Conservation (phyloP, 1,284 basidiomycete genomes). For the Marasmius fiardii region DNA sequence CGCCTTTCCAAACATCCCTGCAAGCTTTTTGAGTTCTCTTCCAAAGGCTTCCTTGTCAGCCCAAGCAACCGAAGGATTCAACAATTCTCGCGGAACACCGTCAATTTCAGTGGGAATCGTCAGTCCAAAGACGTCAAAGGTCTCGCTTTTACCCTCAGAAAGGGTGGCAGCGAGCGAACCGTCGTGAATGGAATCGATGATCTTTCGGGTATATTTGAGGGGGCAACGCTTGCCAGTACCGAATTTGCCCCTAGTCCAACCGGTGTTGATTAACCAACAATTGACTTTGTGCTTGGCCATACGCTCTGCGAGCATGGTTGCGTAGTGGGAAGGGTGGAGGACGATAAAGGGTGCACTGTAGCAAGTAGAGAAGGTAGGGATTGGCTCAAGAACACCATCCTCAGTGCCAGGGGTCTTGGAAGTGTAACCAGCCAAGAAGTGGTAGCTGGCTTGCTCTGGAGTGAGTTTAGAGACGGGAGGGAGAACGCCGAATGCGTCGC, state of each 20-base stretch:
- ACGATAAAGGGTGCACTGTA: conserved; percentile 99
- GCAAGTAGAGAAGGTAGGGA: conserved; percentile 99
- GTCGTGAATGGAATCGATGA: conserved; percentile 96
- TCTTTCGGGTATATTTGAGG: conserved; percentile 92
- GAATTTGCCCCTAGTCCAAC: conserved; percentile 96
- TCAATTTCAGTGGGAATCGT: conserved; percentile 78
- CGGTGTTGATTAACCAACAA: conserved; percentile 99
- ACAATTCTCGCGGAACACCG: conserved; percentile 85
- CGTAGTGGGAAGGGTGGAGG: conserved; percentile 93
- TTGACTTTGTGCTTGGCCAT: conserved; percentile 91
- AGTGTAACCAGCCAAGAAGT: conserved; percentile 96
- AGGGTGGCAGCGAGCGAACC: conserved; percentile 88
- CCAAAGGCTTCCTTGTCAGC: conserved; percentile 82
- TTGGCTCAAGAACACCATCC: conserved; percentile 96
- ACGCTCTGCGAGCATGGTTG: conserved; percentile 94
- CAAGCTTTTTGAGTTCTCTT: conserved; percentile 83
- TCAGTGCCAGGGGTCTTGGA: conserved; percentile 98
- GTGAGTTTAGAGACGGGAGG: conserved; percentile 94
- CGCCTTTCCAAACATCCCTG: conserved; percentile 89
- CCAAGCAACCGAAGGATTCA: conserved; percentile 88
- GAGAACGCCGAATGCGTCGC: conserved; percentile 97
- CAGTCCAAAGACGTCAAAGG: conserved; percentile 77
- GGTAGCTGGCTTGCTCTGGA: conserved; percentile 95
- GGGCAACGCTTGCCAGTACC: conserved; percentile 91
- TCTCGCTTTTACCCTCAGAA: conserved; percentile 84